A percentile compares a stretch with the other conserved stretches of the same genome.
phyloP scores from a whole-genome alignment of 2,329 filamentous ascomycete genomes.

The Phialophora expanda region DNA sequence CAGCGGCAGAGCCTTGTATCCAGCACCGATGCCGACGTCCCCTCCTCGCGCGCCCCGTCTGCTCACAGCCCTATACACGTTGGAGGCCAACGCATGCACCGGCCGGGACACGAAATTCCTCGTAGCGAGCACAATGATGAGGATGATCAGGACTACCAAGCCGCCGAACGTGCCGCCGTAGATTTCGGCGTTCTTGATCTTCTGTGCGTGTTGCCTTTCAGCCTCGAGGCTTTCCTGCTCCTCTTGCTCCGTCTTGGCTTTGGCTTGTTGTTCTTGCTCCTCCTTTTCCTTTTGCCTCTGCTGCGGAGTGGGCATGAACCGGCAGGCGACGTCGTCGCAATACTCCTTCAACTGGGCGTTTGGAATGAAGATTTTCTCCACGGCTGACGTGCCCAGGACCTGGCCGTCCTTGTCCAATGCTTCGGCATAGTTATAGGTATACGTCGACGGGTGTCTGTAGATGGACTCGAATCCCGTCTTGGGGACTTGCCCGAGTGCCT shows the following conservation, averaged over 20 bases:
- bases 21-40: constrained; percentile 12
- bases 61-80: constrained; percentile 17
- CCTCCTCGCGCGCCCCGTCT: constrained; percentile 2
- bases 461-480: constrained; percentile 50
- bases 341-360: constrained; percentile 43
- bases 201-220: constrained; percentile 2
- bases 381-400: constrained; percentile 44
- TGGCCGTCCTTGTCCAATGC: constrained; percentile 45
- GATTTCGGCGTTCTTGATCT: constrained; percentile 24
- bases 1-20: constrained; percentile 25
- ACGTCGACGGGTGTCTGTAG: constrained; percentile 39
- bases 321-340: constrained; percentile 37
- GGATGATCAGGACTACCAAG: constrained; percentile 21
- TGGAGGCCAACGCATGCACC: constrained; percentile 19
- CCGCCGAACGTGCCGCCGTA: constrained; percentile 28
- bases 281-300: constrained; percentile 29
- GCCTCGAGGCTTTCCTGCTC: constrained; percentile 12
- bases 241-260: not conserved
- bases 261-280: constrained; percentile 22
- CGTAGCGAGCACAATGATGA: constrained; percentile 29
- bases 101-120: constrained; percentile 31
- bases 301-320: constrained; percentile 32
- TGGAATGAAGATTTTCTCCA: constrained; percentile 47
- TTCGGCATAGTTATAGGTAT: constrained; percentile 42
- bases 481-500: constrained; percentile 40